These are phyloP conservation scores for Schizothecium vesticola DNA, from an alignment of 495 filamentous ascomycete species.

Conservation along the genomic window DNA sequence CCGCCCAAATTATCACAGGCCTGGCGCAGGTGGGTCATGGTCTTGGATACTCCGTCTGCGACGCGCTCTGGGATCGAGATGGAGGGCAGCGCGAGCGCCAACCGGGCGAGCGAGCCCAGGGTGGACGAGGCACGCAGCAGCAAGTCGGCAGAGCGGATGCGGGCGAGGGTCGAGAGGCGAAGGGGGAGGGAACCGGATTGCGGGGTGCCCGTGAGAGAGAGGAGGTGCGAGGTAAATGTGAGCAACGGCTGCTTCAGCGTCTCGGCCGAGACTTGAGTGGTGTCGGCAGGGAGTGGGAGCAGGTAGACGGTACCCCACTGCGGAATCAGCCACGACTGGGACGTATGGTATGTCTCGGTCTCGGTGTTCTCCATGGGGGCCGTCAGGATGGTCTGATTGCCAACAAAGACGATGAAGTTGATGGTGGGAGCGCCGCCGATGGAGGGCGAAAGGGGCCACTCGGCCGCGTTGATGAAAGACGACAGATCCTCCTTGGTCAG, in stretches of 20 bases:
- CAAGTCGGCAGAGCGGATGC: conserved; percentile 79
- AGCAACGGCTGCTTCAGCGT: conserved; percentile 73
- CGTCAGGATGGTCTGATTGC: conserved; percentile 43
- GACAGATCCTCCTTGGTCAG: conserved; percentile 82
- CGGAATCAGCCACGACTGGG: conserved; percentile 87
- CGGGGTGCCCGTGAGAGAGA: conserved; percentile 83
- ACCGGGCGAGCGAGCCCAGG: conserved; percentile 82
- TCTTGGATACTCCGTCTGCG: conserved; percentile 75
- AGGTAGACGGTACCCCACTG: conserved; percentile 95
- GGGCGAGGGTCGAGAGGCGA: conserved; percentile 74
- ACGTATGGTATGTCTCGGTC: conserved; percentile 54
- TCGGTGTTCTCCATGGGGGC: conserved; percentile 36
- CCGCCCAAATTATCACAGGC: conserved; percentile 70
- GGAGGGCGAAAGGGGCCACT: conserved; percentile 93
- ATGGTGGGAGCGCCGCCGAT: conserved; percentile 89
- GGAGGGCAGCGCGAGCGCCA: conserved; percentile 76
- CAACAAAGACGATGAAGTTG: conserved; percentile 89
- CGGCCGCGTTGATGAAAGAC: conserved; percentile 93
- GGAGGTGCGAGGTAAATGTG: conserved; percentile 86
- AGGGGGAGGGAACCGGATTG: conserved; percentile 74
- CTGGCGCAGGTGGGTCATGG: conserved; percentile 65
- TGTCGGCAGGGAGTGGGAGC: conserved; percentile 54
- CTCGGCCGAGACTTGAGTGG: conserved; percentile 34
- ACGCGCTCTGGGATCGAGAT: conserved; percentile 88
- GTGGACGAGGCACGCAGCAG: conserved; percentile 89